Conservation (phyloP, 2,329 filamentous ascomycete genomes). For the Penicillium olsonii region DNA sequence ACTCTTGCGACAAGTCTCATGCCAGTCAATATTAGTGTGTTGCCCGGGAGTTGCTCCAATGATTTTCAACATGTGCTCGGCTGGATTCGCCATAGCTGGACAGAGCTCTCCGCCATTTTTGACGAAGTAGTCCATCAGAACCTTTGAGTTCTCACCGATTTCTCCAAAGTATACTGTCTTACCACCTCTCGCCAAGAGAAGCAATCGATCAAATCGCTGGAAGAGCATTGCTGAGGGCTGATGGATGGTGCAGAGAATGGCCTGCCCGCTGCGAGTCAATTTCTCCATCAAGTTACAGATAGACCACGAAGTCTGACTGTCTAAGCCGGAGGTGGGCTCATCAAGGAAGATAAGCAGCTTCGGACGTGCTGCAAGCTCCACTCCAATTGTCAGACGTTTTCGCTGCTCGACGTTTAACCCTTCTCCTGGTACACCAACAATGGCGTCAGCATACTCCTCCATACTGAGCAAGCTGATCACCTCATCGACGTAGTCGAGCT, state of each 20-base stretch:
- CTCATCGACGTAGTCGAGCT: slow-evolving; percentile 80
- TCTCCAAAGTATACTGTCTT: slow-evolving; percentile 67
- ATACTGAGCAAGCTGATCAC: slow-evolving; percentile 81
- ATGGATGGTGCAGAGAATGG: slow-evolving; percentile 87
- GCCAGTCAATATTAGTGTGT: slow-evolving; percentile 55
- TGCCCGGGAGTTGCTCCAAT: slow-evolving; percentile 43
- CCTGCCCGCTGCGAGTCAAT: slow-evolving; percentile 78
- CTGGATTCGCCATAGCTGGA: slow-evolving; percentile 65
- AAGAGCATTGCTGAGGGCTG: slow-evolving; percentile 88
- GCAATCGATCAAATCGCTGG: slow-evolving; percentile 68
- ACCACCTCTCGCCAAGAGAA: slow-evolving; percentile 63
- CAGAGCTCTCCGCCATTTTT: slow-evolving; percentile 61
- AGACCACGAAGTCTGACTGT: slow-evolving; percentile 85
- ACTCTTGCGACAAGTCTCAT: slow-evolving; percentile 61
- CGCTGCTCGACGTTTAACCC: slow-evolving; percentile 64
- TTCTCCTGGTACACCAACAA: slow-evolving; percentile 84
- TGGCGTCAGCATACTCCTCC: slow-evolving; percentile 81
- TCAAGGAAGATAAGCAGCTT: slow-evolving; percentile 85
- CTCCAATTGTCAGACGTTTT: slow-evolving; percentile 81
- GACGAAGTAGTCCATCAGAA: slow-evolving; percentile 64
- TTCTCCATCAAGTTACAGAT: slow-evolving; percentile 81
- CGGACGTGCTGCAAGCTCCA: slow-evolving; percentile 88
- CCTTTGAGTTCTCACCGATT: slow-evolving; percentile 57
- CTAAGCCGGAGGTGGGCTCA: slow-evolving; percentile 87
- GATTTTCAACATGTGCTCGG: slow-evolving; percentile 70